Conservation (phyloP, 306 rosid species). For the Rosa lucieae region DNA sequence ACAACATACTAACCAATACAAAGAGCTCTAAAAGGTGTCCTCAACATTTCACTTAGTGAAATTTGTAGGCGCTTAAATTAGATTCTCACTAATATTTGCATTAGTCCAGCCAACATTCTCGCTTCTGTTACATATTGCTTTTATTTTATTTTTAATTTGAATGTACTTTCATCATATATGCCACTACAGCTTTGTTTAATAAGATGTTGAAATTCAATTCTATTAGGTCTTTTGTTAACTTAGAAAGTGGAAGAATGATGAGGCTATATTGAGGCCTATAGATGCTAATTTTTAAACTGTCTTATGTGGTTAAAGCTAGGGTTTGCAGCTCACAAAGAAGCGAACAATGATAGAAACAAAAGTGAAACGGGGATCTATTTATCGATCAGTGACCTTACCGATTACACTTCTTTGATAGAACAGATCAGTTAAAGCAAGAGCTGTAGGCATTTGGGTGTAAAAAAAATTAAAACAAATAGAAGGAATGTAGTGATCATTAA, state of each 20-base stretch:
- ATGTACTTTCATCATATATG: not conserved
- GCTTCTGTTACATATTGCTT: too few relatives aligned
- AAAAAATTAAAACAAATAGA: not conserved
- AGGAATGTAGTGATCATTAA: not conserved
- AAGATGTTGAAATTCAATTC: not conserved
- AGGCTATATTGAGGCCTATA: constrained; percentile 30
- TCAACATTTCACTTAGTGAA: too few relatives aligned
- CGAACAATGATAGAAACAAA: not conserved
- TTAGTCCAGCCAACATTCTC: too few relatives aligned
- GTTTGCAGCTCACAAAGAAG: not conserved
- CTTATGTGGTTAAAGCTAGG: not conserved
- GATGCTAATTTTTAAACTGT: constrained; percentile 4
- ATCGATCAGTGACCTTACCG: not conserved
- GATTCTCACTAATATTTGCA: too few relatives aligned
- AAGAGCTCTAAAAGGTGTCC: too few relatives aligned
- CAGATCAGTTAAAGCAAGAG: not conserved
- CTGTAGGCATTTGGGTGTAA: not conserved
- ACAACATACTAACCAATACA: too few relatives aligned
- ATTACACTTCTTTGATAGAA: not conserved
- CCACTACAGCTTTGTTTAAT: constrained; percentile 26
- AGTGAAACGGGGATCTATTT: not conserved
- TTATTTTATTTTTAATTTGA: too few relatives aligned
- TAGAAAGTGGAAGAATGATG: constrained; percentile 44
- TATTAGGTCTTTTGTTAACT: constrained; percentile 5
- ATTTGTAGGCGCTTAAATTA: too few relatives aligned